A percentile compares a stretch with the other conserved stretches of the same genome.
Evolutionary conservation across 805 yeast species (phyloP).

Genomic region (Schwanniomyces yamadae): DNA sequence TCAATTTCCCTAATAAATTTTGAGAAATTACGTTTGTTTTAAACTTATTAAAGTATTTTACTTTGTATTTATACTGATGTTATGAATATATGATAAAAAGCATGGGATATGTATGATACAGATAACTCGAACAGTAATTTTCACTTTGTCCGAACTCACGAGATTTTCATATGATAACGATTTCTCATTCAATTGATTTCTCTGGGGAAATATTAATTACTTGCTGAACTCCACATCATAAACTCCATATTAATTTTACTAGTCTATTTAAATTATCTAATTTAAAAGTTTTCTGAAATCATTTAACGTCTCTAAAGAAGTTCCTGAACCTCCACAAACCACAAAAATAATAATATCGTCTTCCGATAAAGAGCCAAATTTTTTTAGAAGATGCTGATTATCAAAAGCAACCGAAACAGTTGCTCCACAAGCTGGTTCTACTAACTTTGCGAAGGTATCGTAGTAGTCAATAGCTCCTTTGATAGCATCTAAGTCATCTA

Average conservation of each 20-base stretch:
- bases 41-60: no score
- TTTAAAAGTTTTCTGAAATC: constrained; percentile 4
- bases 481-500: constrained; percentile 28
- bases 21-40: no score
- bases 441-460: constrained; percentile 19
- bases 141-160: no score
- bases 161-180: no score
- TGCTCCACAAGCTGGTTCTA: constrained; percentile 39
- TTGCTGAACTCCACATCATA: no score
- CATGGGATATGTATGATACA: no score
- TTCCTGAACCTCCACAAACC: constrained; percentile 30
- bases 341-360: constrained; percentile 27
- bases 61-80: no score
- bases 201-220: no score
- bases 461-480: constrained; percentile 20
- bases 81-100: neutral
- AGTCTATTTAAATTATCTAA: neutral
- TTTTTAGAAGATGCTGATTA: constrained; percentile 12
- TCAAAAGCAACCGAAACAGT: constrained; percentile 16
- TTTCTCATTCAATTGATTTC: no score
- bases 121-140: no score
- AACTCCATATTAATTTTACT: neutral
- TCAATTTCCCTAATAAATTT: no score
- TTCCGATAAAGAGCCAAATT: constrained; percentile 12
- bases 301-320: constrained; percentile 4